Evolutionary conservation across 805 yeast species (phyloP), one percentile per base, ranked within the genome.

Genomic region (Suhomyces sp.): DNA sequence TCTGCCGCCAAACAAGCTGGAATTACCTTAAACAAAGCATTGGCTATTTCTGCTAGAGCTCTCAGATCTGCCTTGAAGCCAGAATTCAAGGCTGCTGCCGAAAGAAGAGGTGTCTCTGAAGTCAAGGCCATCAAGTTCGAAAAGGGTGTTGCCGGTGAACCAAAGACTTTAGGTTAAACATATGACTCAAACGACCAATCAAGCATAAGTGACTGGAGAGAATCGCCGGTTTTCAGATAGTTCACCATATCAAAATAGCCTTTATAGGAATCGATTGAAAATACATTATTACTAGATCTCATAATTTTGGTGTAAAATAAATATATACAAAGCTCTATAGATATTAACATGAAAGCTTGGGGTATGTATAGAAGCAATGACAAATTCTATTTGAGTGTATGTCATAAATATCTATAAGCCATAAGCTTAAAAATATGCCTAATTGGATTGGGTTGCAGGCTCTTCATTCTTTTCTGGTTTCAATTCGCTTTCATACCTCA

Each of bases 61-160:
- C 83, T 90, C 63, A 90, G 97, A 79, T 79, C 81, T 65, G 86
- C 97, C 49, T 83, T 93, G 71, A 93, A 93, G 80, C 85, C 91
- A 59, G 97, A 92, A 67, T 72, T 83, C 69, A 88, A 87, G 72
- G 87, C 83, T 58, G 81, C 78, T 56, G 87, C 87, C 60, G 82
- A 84, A 66, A 82, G 80, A 71, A 88, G 96, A 80, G 86, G 86
- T 62, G 60, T 73, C 66, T 73, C 88, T 58, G 98, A 93, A 67
- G 88, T 85, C 63, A 83, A 83, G 71, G 86, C 80, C 59, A 83
- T 86, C 71, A 81, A 79, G 68, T 81, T 85, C 74, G 86, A 81
- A 66, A 81, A 86, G 58, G 98, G 97, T 67, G 75, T 68, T 55
- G 74, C 75, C 65, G 47, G 65, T 62, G 76, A 70, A 61, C 60